Evolutionary conservation across 2,329 filamentous ascomycete genomes (phyloP), one percentile per base, ranked within the genome.

Genomic region (Hirsutella minnesotensis): DNA sequence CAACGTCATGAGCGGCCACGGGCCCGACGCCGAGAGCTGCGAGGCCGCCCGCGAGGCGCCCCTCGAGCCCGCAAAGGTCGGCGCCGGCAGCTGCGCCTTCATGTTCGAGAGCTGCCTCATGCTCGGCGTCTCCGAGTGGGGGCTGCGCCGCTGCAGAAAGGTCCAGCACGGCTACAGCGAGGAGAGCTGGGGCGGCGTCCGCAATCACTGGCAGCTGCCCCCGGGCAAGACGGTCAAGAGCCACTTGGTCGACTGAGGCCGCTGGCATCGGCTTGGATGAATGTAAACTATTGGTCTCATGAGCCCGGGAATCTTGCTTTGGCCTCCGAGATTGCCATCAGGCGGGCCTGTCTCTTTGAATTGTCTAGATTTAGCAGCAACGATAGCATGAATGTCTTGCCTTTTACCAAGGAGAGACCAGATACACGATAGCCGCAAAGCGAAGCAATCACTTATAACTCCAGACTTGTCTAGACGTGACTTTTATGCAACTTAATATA

Each of bases 171-270:
- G 47, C 3, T 49, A 49, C n/a, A 44, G 79, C 56, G 77, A 80
- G 44, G 83, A 94, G 67, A 89, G 84, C 58, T 95, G 87, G 87
- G 79, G 70, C 24, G 72, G 73, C 0, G 64, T 85, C 42, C 75
- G 76, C 61, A 70, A 79, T 36, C 75, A 83, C 55, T 84, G 81
- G 69, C 62, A 64, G 54, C 54, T 53, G 52, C 67, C 69, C 0
- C 60, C 62, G 30, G 64, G 58, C 1, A 44, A 51, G 27, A 47
- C 56, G 45, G 54, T 61, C 31, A 43, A 31, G 24, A 55, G 52
- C 40, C 50, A 56, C 43, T 42, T 54, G 18, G 40, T 45, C 19
- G 30, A 43, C 16, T 9, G 15, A 16, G 15, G 4, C 9, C n/a
- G 27, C 27, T 29, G 27, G n/a, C n/a, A n/a, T n/a, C n/a, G n/a